Conservation (phyloP, 2,329 filamentous ascomycete genomes). For the Colletotrichum tropicicola region DNA sequence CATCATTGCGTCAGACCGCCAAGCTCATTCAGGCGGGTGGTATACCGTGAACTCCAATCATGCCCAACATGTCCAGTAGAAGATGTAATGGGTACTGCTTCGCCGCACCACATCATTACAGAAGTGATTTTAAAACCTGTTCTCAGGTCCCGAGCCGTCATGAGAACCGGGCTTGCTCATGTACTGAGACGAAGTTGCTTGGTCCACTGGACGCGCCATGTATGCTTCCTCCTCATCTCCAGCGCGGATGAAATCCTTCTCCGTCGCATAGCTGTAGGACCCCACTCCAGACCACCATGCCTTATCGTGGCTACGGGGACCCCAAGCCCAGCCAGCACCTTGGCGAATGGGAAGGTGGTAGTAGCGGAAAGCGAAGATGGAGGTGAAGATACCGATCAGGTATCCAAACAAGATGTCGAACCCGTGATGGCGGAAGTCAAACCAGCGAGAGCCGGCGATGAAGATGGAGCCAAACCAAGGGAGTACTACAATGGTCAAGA, state of each 20-base stretch:
- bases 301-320: constrained; percentile 74
- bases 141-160: constrained; percentile 15
- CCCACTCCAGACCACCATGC: constrained; percentile 84
- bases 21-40: constrained; percentile 14
- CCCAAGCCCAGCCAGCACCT: constrained; percentile 93
- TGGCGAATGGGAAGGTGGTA: constrained; percentile 83
- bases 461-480: constrained; percentile 82
- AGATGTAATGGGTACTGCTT: neutral
- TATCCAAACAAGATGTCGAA: constrained; percentile 92
- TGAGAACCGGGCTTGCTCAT: constrained; percentile 14
- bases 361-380: constrained; percentile 81
- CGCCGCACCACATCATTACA: neutral
- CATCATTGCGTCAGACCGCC: constrained; percentile 7
- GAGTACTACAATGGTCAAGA: constrained; percentile 74
- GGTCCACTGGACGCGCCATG: constrained; percentile 6
- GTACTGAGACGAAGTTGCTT: constrained; percentile 20
- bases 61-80: constrained; percentile 10
- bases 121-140: constrained; percentile 8
- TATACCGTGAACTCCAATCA: constrained; percentile 29
- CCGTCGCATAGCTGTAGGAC: constrained; percentile 63
- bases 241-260: constrained; percentile 40
- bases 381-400: constrained; percentile 75
- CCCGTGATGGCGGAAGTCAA: constrained; percentile 89
- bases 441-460: constrained; percentile 86
- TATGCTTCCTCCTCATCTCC: constrained; percentile 42